Evolutionary conservation across 2,329 filamentous ascomycete species (phyloP).

Genomic region (Diaporthe nobilis): DNA sequence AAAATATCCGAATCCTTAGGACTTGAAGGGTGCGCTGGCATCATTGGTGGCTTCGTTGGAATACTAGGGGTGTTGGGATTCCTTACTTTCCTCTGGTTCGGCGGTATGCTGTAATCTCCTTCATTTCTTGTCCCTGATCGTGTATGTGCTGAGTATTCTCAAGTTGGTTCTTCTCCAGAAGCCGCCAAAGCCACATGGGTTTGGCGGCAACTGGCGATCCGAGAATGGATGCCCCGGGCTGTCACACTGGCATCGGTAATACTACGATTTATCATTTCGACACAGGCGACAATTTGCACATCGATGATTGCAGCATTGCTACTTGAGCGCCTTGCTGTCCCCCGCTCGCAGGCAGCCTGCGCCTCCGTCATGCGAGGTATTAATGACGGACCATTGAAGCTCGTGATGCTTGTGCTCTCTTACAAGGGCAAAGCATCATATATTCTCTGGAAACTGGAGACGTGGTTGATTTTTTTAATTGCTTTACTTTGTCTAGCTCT

Average conservation of each 20-base stretch:
- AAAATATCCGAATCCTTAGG: neutral
- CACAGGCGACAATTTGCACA: conserved; percentile 20
- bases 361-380: conserved; percentile 25
- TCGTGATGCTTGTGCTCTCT: neutral
- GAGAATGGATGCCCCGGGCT: conserved; percentile 18
- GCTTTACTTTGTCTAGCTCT: neutral
- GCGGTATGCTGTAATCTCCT: neutral
- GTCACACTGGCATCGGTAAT: conserved; percentile 7
- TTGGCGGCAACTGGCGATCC: conserved; percentile 33
- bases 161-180: neutral
- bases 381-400: neutral
- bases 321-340: conserved; percentile 14
- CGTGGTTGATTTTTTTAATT: neutral
- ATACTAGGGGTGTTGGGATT: conserved; percentile 18
- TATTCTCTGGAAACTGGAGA: neutral
- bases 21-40: neutral
- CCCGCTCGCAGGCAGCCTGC: neutral
- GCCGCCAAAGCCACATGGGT: conserved; percentile 19
- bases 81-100: conserved; percentile 29
- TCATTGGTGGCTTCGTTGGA: conserved; percentile 23
- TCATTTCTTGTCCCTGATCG: too few relatives aligned
- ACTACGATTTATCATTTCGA: conserved; percentile 8
- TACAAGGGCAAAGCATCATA: neutral
- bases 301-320: conserved; percentile 38
- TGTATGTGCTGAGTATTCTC: neutral